Evolutionary conservation across 176 grass and related monocot genomes (phyloP), one percentile per base, ranked within the genome.

Genomic region (Musa schizocarpa): DNA sequence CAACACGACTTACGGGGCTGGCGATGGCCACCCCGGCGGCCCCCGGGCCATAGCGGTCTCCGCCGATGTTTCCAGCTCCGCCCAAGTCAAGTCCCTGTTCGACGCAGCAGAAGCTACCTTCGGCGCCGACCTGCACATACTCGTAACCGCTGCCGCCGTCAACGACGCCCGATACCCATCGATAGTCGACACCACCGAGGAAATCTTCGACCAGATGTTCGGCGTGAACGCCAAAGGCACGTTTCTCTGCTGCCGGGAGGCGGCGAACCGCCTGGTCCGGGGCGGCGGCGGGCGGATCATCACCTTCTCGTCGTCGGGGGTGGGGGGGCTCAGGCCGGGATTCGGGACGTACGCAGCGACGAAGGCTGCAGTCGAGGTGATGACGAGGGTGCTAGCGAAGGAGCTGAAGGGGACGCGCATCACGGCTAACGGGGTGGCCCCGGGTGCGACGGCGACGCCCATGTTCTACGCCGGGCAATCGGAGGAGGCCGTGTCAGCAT

Each of bases 241-340:
- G 9, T 96, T 92, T 83, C 87, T 92, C 2, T 90, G 87, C 80
- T 82, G 88, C 69, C 89, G 92, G 1, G 92, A 96, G 87, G 92
- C 84, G 0, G 82, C 84, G 2, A 83, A 78, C 68, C 81, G 87
- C 0, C 63, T 88, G 9, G 78, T 69, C 1, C 92, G 75, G 9
- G 89, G 83, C 24, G 89, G 92, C 55, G 83, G 83, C 23, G 92
- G 92, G 0, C 65, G 89, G 72, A 89, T 96, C 67, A 78, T 96
- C 5, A 86, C 89, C 2, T 80, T 76, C 74, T 50, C 57, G 74
- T 76, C 74, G 57, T 76, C 74, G 10, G 57, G 74, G 43, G 57
- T 76, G 10, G 56, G 56, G 1, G 20, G 3, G 57, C 74, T 76
- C 26, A 34, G 74, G 26, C 74, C 58, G 19, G 74, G 55, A 9